phyloP scores from a whole-genome alignment of 2,329 filamentous ascomycete species.

The Fusarium metavorans region DNA sequence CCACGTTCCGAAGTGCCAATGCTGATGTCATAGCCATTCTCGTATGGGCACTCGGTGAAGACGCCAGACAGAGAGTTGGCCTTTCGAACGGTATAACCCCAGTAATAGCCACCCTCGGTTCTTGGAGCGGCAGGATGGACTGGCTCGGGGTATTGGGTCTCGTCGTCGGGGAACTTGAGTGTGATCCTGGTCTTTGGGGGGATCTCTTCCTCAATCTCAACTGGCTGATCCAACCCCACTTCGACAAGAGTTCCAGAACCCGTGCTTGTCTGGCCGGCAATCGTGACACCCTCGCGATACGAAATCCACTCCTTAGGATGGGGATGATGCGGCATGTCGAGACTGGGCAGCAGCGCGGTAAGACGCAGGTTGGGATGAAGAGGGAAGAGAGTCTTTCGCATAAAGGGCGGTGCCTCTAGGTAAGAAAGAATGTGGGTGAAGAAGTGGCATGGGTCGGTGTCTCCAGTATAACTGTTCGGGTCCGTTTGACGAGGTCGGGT shows the following conservation, averaged over 20 bases:
- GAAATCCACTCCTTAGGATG: constrained; percentile 80
- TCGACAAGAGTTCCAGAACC: constrained; percentile 67
- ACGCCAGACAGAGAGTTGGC: constrained; percentile 76
- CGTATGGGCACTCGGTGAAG: constrained; percentile 81
- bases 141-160: constrained; percentile 62
- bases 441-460: constrained; percentile 82
- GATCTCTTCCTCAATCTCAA: constrained; percentile 70
- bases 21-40: constrained; percentile 84
- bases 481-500: constrained; percentile 62
- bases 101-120: constrained; percentile 84
- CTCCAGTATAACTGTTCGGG: constrained; percentile 72
- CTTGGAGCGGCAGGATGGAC: constrained; percentile 77
- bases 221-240: constrained; percentile 66
- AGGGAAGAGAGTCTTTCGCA: constrained; percentile 80
- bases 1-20: constrained; percentile 88
- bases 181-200: constrained; percentile 81
- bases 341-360: constrained; percentile 78
- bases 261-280: constrained; percentile 58
- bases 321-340: constrained; percentile 89
- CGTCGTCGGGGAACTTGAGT: constrained; percentile 69
- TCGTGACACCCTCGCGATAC: constrained; percentile 82
- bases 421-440: constrained; percentile 83
- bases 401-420: constrained; percentile 85
- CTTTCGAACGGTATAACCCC: constrained; percentile 81
- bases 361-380: constrained; percentile 82